Base-by-base conservation (phyloP, 2,329 filamentous ascomycete genomes). In the Acephala macrosclerotiorum region DNA sequence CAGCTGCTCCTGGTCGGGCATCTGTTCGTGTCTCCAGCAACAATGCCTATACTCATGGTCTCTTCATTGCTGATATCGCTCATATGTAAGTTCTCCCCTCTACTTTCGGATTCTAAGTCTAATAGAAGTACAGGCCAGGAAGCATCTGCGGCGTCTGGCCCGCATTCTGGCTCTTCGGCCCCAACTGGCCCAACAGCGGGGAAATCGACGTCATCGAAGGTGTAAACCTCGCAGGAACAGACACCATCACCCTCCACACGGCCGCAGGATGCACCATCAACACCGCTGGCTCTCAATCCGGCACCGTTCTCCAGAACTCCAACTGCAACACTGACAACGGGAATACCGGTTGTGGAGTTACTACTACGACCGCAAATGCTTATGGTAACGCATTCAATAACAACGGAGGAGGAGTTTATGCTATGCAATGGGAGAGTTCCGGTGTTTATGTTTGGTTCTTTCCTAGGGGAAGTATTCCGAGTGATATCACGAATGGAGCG, bases 381-480 rank as follows among this genome's bases (percentile, higher is more conserved):
- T 90, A 88, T 68, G 89, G 90, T 1, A 83, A 87, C 61, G 81
- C 82, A 0, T 93, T 94, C 80, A 93, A 94, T 75, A 81, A 81
- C 11, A 85, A 77, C 40, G 82, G 84, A 0, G 90, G 90, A n/a
- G 90, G 90, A 33, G 84, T 92, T 2, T 92, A 91, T 70, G 89
- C 88, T 6, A 85, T 90, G 70, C 83, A 90, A 72, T 96, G 92
- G 91, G 89, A 89, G 58, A 79, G 81, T 11, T 78, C 85, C 1
- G 85, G 84, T 63, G 91, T 96, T 75, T 88, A 84, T 63, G 82
- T 96, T 68, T 96, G 90, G 88, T 91, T 92, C 80, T 96, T 94
- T 77, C 81, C 88, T 1, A 86, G 90, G n/a, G 79, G 78, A 35
- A 75, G 77, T 9, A 85, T 94, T 47, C 93, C 93, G 0, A 74